These are phyloP conservation scores for Artemisia tridentata DNA, from an alignment of 129 eudicot genomes.

Conservation along the genomic window DNA sequence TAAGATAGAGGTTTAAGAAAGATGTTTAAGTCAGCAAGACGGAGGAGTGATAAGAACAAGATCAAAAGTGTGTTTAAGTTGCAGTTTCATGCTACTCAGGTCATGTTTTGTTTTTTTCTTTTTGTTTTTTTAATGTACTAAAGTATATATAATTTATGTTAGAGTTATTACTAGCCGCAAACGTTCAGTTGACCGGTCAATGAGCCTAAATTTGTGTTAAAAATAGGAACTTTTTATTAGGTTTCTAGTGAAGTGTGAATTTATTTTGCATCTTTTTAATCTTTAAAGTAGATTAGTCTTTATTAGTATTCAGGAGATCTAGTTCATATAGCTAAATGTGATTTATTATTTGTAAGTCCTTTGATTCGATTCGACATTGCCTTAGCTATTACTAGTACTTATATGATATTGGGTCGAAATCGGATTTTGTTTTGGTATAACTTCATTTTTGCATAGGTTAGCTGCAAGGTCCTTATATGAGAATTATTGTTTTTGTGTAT, in stretches of 20 bases:
- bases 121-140: no score
- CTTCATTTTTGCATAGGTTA: constrained; percentile 20
- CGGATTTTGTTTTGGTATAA: constrained; percentile 6
- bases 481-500: constrained; percentile 11
- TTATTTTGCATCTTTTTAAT: neutral
- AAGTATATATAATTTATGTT: no score
- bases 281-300: constrained; percentile 5
- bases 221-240: no score
- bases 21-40: constrained; percentile 80
- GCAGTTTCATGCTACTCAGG: constrained; percentile 96
- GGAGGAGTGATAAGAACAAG: constrained; percentile 96
- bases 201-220: no score
- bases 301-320: constrained; percentile 16
- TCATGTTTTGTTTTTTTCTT: constrained; percentile 11
- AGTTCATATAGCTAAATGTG: constrained; percentile 13
- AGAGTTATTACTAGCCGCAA: no score
- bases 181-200: no score
- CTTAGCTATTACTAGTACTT: constrained; percentile 13
- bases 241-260: no score
- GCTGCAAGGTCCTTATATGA: constrained; percentile 12
- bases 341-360: neutral
- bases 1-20: constrained; percentile 15
- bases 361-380: neutral
- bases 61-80: constrained; percentile 75
- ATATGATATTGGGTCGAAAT: neutral